phyloP scores from a whole-genome alignment of 331 rosid genomes.

The Acacia concinna region DNA sequence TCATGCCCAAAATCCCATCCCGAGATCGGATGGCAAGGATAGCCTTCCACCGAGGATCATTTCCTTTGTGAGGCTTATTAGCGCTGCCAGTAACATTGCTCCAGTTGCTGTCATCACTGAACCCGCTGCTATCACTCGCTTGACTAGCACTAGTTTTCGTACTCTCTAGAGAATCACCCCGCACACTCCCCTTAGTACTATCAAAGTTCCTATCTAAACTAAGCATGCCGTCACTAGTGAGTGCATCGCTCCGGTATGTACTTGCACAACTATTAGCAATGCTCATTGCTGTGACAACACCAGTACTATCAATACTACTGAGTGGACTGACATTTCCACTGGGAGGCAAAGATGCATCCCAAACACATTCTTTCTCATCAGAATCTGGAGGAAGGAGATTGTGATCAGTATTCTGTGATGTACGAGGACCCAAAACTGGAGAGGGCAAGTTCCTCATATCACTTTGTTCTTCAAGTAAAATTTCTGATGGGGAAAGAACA shows the following conservation, averaged over 20 bases:
- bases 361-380: constrained; percentile 91
- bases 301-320: constrained; percentile 84
- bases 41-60: constrained; percentile 99
- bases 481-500: constrained; percentile 66
- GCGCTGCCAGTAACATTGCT: constrained; percentile 97
- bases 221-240: constrained; percentile 87
- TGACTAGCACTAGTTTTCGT: constrained; percentile 89
- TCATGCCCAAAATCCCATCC: constrained; percentile 96
- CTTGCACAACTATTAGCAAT: constrained; percentile 75
- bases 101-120: constrained; percentile 98
- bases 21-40: constrained; percentile 90
- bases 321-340: constrained; percentile 97
- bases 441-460: constrained; percentile 51
- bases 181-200: constrained; percentile 74
- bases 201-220: constrained; percentile 84
- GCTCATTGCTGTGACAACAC: constrained; percentile 83
- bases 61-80: constrained; percentile 98
- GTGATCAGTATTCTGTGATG: constrained; percentile 61
- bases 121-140: constrained; percentile 93
- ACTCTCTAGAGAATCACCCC: constrained; percentile 98
- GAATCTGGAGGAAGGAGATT: constrained; percentile 71
- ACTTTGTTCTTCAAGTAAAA: constrained; percentile 58
- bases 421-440: constrained; percentile 50
- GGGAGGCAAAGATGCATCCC: constrained; percentile 99
- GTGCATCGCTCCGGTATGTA: constrained; percentile 74